phyloP scores from a whole-genome alignment of 2,329 filamentous ascomycete genomes.

The Pseudogymnoascus sp. region DNA sequence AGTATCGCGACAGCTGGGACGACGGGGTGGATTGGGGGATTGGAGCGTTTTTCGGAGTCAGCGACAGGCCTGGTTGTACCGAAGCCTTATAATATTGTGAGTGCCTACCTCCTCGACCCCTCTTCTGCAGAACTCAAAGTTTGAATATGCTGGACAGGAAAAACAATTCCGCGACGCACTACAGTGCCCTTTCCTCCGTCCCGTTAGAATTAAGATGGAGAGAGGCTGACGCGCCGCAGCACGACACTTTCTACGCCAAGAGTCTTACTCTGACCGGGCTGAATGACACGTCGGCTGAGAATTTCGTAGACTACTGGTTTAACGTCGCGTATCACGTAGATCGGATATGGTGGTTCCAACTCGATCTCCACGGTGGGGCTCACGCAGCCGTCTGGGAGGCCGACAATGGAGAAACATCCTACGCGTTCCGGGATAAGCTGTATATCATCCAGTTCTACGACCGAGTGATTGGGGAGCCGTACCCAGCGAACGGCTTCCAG shows the following conservation, averaged over 20 bases:
- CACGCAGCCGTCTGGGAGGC: conserved; percentile 24
- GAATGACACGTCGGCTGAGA: conserved; percentile 38
- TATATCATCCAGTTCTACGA: conserved; percentile 57
- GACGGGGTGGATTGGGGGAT: neutral
- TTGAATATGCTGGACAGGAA: too few species aligned
- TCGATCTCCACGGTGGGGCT: conserved; percentile 55
- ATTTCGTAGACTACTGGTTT: conserved; percentile 41
- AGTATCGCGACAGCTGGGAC: neutral
- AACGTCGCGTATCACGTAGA: conserved; percentile 41
- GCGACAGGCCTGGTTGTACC: neutral
- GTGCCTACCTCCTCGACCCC: neutral
- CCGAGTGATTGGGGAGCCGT: conserved; percentile 36
- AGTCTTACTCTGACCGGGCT: conserved; percentile 45
- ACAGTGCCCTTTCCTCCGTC: neutral
- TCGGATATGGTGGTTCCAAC: conserved; percentile 53
- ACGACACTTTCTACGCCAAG: conserved; percentile 48
- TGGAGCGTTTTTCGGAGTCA: neutral
- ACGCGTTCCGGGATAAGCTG: conserved; percentile 54
- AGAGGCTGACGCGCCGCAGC: conserved; percentile 20
- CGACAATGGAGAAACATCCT: conserved; percentile 48
- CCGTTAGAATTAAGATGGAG: neutral
- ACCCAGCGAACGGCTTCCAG: neutral
- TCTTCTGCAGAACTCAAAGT: too few species aligned
- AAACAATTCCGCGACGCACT: too few species aligned
- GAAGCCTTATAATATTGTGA: neutral